A percentile compares a stretch with the other conserved stretches of the same genome.
Conservation (phyloP, 1,284 basidiomycete genomes). For the Papiliotrema laurentii region DNA sequence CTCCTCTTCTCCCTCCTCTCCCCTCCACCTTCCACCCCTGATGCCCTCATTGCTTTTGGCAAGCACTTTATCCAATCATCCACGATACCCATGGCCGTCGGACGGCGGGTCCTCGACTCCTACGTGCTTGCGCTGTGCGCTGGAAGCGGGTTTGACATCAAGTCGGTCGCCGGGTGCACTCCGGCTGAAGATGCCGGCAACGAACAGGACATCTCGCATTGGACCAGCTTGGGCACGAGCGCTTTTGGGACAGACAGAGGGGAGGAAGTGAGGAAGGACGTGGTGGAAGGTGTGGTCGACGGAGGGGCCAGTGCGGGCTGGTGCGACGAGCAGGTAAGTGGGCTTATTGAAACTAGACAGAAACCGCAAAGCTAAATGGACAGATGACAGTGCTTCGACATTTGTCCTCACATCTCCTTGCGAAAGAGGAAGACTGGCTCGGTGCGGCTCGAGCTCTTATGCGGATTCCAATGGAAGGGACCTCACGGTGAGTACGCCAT, state of each 20-base stretch:
- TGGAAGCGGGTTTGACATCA: constrained; percentile 20
- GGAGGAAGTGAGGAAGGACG: constrained; percentile 27
- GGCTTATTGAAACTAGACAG: background rate
- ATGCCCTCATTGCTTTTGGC: constrained; percentile 44
- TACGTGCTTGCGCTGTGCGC: constrained; percentile 33
- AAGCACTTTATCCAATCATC: constrained; percentile 38
- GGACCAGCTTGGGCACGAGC: constrained; percentile 21
- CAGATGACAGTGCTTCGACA: constrained; percentile 79
- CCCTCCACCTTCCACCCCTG: constrained; percentile 54
- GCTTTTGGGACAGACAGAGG: constrained; percentile 25
- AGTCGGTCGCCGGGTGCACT: constrained; percentile 4
- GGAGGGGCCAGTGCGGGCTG: constrained; percentile 57
- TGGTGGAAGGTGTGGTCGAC: constrained; percentile 36
- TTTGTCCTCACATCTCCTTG: constrained; percentile 82
- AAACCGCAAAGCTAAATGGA: background rate
- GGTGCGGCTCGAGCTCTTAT: constrained; percentile 86
- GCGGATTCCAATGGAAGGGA: constrained; percentile 85
- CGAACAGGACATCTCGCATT: constrained; percentile 15
- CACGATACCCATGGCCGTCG: constrained; percentile 39
- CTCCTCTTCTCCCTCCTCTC: constrained; percentile 38
- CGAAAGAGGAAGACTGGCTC: constrained; percentile 85
- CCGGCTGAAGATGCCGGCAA: constrained; percentile 14
- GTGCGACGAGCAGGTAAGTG: constrained; percentile 87
- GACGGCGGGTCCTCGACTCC: constrained; percentile 35
- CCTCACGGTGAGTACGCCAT: constrained; percentile 61